Evolutionary conservation across 2,329 filamentous ascomycete species (phyloP).

Genomic region (Fusarium sp.): DNA sequence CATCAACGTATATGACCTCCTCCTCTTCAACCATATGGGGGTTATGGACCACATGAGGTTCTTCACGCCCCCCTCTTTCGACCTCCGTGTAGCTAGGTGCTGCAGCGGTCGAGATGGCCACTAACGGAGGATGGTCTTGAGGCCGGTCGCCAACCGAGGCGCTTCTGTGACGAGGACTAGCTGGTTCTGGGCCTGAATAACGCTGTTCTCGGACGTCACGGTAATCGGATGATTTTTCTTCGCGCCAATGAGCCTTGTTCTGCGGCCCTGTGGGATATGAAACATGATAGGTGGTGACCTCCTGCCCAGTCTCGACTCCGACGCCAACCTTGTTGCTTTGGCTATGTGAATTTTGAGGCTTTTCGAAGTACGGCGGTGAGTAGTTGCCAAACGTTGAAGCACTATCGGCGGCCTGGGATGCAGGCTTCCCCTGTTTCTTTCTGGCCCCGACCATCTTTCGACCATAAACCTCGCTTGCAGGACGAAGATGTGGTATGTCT

Average conservation of each 20-base stretch:
- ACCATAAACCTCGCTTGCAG: constrained; percentile 44
- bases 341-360: not conserved
- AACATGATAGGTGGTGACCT: not conserved
- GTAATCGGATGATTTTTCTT: constrained; percentile 15
- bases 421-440: not conserved
- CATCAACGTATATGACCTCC: constrained; percentile 40
- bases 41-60: not conserved
- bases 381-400: not conserved
- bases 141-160: constrained; percentile 29
- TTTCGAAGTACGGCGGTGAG: not conserved
- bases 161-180: constrained; percentile 22
- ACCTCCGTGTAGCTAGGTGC: constrained; percentile 7
- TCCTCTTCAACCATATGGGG: constrained; percentile 28
- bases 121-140: not conserved
- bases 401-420: not conserved
- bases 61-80: not conserved
- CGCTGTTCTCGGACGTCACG: constrained; percentile 26
- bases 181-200: constrained; percentile 4
- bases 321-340: not conserved
- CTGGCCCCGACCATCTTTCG: constrained; percentile 26
- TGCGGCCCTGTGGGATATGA: not conserved
- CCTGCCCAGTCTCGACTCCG: not conserved
- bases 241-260: constrained; percentile 1
- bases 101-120: not conserved
- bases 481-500: constrained; percentile 36